Conservation (phyloP, 768 basidiomycete species). For the Leccinum obscurum region DNA sequence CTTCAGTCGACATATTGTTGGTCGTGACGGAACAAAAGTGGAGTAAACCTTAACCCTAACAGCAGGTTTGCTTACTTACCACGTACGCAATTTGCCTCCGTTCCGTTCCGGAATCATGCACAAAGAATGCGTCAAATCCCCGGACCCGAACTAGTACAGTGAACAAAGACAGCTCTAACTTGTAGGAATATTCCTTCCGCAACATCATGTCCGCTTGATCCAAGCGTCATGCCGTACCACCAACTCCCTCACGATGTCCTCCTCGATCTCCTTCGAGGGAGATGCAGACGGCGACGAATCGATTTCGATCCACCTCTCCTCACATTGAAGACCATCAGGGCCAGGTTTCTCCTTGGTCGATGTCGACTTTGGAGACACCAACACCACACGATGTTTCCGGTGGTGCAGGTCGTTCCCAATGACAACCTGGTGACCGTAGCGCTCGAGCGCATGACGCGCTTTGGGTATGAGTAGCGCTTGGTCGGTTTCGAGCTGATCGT, state of each 20-base stretch:
- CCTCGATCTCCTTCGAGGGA: conserved; percentile 80
- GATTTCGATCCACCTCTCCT: conserved; percentile 67
- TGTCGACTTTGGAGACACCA: conserved; percentile 60
- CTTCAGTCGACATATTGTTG: conserved; percentile 15
- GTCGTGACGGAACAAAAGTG: background rate
- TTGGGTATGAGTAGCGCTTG: conserved; percentile 82
- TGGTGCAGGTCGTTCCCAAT: conserved; percentile 94
- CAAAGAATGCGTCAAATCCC: no score
- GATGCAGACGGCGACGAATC: conserved; percentile 38
- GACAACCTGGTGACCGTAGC: conserved; percentile 97
- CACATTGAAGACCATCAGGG: conserved; percentile 38
- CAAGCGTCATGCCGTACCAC: conserved; percentile 72
- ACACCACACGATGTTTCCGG: conserved; percentile 90
- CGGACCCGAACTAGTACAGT: background rate
- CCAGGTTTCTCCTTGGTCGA: conserved; percentile 10
- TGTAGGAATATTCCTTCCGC: background rate
- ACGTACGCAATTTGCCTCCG: background rate
- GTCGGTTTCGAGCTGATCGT: conserved; percentile 88
- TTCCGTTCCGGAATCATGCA: background rate
- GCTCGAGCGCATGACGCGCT: conserved; percentile 79
- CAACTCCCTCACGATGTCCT: conserved; percentile 81
- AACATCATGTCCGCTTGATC: conserved; percentile 38
- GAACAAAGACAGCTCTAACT: background rate
- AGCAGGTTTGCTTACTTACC: background rate
- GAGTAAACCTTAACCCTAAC: conserved; percentile 21